Percentiles rank a stretch among this genome's conserved stretches.
These are phyloP conservation scores for Kodamaea sp. DNA, from an alignment of 1,139 yeast species.

Conservation along the genomic window DNA sequence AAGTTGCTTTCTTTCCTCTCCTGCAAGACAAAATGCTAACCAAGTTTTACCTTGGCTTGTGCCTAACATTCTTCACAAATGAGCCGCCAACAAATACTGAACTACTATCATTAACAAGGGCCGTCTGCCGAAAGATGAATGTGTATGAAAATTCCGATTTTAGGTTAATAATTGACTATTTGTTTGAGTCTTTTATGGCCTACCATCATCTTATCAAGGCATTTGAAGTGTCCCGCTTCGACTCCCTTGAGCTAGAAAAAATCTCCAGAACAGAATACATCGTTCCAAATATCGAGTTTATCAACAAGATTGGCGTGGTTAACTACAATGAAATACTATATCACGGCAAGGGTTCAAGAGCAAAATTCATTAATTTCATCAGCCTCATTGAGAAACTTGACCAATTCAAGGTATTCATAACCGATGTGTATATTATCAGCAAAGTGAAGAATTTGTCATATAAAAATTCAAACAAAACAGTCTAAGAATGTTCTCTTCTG, in stretches of 20 bases:
- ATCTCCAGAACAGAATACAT: slow-evolving; percentile 2
- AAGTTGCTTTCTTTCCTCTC: slow-evolving; percentile 1
- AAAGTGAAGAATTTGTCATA: slow-evolving; percentile 4
- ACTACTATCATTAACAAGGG: slow-evolving; percentile 9
- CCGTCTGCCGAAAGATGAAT: slow-evolving; percentile 7
- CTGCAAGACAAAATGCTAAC: slow-evolving; percentile 1
- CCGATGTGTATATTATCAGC: slow-evolving; percentile 5
- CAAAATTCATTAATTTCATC: background rate
- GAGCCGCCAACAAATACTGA: slow-evolving; percentile 2
- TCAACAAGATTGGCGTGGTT: slow-evolving; percentile 1
- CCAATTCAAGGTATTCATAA: slow-evolving; percentile 3
- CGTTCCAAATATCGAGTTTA: slow-evolving; percentile 2
- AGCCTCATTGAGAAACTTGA: slow-evolving; percentile 3
- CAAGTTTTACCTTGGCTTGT: slow-evolving; percentile 4
- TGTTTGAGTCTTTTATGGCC: slow-evolving; percentile 7
- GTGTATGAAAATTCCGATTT: slow-evolving; percentile 6
- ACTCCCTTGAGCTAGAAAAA: background rate
- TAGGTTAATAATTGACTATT: slow-evolving; percentile 7
- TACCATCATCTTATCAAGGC: slow-evolving; percentile 2
- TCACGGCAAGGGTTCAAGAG: background rate
- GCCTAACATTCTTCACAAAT: slow-evolving; percentile 11
- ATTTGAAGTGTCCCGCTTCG: background rate
- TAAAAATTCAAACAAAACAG: background rate
- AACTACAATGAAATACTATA: background rate
- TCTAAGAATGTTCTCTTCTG: slow-evolving; percentile 18